These are phyloP conservation scores for Acacia concinna DNA, from an alignment of 331 rosid species.

Conservation along the genomic window DNA sequence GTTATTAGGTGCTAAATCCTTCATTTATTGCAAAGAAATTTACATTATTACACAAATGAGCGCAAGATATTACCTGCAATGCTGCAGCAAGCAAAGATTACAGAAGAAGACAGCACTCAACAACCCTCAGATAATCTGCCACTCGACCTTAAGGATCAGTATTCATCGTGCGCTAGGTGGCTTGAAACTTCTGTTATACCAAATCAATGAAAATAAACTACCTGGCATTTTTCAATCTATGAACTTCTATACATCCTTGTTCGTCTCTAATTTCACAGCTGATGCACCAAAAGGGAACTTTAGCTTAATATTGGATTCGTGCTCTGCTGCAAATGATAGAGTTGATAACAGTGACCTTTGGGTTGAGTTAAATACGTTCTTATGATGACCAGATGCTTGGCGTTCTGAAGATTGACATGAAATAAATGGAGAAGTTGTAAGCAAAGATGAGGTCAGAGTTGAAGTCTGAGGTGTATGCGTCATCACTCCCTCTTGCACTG, in stretches of 20 bases:
- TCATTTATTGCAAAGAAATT: not conserved
- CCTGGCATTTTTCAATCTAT: conserved; percentile 26
- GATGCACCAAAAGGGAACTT: conserved; percentile 36
- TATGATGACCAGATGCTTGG: conserved; percentile 43
- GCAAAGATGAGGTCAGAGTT: conserved; percentile 31
- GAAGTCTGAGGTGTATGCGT: conserved; percentile 17
- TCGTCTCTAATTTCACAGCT: conserved; percentile 10
- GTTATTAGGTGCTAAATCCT: conserved; percentile 2
- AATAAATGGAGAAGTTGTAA: conserved; percentile 38
- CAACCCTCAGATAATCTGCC: conserved; percentile 10
- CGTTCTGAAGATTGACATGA: conserved; percentile 41
- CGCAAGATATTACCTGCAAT: conserved; percentile 31
- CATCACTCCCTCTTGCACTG: conserved; percentile 24
- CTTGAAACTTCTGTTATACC: not conserved
- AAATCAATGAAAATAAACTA: not conserved
- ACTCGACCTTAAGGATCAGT: not conserved
- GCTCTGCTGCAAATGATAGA: conserved; percentile 74
- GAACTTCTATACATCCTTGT: conserved; percentile 17
- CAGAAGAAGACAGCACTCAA: not conserved
- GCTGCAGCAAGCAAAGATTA: conserved; percentile 7
- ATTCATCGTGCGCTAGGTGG: not conserved
- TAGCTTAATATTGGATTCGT: conserved; percentile 48
- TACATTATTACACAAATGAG: not conserved
- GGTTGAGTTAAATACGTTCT: conserved; percentile 48
- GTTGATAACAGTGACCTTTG: conserved; percentile 63